These are phyloP conservation scores for Pestalotiopsis sp. DNA, from an alignment of 2,329 filamentous ascomycete genomes.

Conservation along the genomic window DNA sequence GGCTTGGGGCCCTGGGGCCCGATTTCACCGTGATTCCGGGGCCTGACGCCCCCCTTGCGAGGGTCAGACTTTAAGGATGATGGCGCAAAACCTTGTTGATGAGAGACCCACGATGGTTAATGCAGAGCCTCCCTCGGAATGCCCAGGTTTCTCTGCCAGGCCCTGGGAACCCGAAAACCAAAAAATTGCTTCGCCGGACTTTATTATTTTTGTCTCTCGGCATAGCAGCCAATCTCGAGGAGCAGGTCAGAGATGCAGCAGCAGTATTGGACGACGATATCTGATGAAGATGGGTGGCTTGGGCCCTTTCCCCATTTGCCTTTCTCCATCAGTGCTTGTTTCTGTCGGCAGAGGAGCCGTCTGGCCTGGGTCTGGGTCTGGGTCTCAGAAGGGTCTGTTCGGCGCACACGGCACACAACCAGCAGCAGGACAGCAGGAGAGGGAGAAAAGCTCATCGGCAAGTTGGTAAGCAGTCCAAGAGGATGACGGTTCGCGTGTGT, in stretches of 20 bases:
- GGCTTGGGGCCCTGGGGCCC: neutral
- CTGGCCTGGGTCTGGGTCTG: neutral
- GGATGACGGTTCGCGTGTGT: neutral
- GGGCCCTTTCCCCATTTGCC: neutral
- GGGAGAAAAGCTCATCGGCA: neutral
- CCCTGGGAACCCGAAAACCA: too few relatives aligned
- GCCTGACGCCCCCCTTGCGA: neutral
- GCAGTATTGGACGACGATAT: too few relatives aligned
- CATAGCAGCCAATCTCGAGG: too few relatives aligned
- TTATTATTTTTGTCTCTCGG: too few relatives aligned
- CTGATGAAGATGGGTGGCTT: neutral
- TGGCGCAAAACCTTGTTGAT: constrained; percentile 8
- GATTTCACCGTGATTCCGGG: neutral
- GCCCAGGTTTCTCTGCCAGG: neutral
- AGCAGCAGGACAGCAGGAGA: neutral
- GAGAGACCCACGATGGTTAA: constrained; percentile 6
- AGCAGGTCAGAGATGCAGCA: too few relatives aligned
- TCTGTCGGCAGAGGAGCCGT: neutral
- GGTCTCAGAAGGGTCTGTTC: neutral
- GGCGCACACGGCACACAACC: neutral
- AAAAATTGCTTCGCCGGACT: too few relatives aligned
- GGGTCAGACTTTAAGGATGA: neutral
- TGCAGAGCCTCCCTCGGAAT: constrained; percentile 7
- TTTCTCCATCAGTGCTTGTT: neutral
- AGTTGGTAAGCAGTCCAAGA: neutral